phyloP scores from a whole-genome alignment of 106 monocot genomes.

The Ottelia alismoides region DNA sequence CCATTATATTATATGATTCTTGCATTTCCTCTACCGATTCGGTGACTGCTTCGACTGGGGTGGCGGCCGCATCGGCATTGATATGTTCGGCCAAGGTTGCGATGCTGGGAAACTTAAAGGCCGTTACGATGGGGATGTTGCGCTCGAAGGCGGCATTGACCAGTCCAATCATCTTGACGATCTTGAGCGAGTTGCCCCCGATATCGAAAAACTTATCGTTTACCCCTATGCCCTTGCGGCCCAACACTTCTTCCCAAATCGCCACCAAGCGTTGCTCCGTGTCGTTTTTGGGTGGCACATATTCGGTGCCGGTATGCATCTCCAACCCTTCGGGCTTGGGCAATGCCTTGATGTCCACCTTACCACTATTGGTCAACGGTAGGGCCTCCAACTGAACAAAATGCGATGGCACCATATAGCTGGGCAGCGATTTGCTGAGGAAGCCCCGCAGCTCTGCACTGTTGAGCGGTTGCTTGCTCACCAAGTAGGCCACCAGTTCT shows the following conservation, averaged over 20 bases:
- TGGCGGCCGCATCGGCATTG: too few relatives aligned
- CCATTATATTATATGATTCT: too few relatives aligned
- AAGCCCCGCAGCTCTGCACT: neutral
- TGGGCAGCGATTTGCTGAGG: neutral
- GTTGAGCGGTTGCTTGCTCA: neutral
- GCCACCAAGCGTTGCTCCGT: neutral
- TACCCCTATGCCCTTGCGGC: neutral
- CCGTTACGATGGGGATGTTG: too few relatives aligned
- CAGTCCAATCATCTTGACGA: too few relatives aligned
- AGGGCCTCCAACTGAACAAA: neutral
- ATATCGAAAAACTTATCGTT: neutral
- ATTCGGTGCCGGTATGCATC: too few relatives aligned
- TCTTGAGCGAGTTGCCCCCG: neutral
- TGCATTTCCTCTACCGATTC: too few relatives aligned
- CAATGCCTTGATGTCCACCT: neutral
- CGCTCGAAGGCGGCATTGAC: too few relatives aligned
- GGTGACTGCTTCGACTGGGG: too few relatives aligned
- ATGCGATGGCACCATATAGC: neutral
- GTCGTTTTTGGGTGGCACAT: neutral
- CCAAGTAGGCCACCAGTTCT: neutral
- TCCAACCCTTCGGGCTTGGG: neutral
- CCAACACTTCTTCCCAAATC: neutral
- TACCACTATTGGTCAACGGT: neutral
- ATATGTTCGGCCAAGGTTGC: too few relatives aligned
- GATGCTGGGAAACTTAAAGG: too few relatives aligned